Conservation (phyloP, 2,329 filamentous ascomycete species). For the Curvularia spicifera region DNA sequence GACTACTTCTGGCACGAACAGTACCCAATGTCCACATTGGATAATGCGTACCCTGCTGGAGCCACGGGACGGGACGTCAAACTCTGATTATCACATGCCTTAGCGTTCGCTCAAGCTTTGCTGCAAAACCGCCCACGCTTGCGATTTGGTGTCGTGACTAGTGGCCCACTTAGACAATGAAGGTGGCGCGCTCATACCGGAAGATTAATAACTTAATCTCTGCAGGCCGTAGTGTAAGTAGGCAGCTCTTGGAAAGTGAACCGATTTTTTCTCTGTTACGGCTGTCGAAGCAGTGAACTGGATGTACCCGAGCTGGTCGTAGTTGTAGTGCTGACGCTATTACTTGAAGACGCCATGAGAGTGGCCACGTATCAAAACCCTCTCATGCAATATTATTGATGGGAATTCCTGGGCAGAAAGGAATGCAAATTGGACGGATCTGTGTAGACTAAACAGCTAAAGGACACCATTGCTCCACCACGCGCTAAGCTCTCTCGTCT, state of each 20-base stretch:
- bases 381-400: not conserved
- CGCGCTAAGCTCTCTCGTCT: not conserved
- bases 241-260: not conserved
- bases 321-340: too few relatives aligned
- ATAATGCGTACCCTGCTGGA: too few relatives aligned
- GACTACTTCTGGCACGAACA: not conserved
- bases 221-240: not conserved
- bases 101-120: not conserved
- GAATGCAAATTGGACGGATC: not conserved
- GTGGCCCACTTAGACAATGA: not conserved
- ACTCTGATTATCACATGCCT: not conserved
- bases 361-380: too few relatives aligned
- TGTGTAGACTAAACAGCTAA: not conserved
- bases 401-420: not conserved
- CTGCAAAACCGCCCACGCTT: not conserved
- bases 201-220: not conserved
- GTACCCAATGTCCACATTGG: not conserved
- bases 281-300: not conserved
- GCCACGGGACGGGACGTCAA: not conserved
- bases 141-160: not conserved
- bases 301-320: not conserved
- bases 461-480: conserved; percentile 1
- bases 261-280: not conserved
- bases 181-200: not conserved
- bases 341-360: not conserved